Base-by-base conservation (phyloP, 352 stramenopile genomes). In the Pythium oligandrum region DNA sequence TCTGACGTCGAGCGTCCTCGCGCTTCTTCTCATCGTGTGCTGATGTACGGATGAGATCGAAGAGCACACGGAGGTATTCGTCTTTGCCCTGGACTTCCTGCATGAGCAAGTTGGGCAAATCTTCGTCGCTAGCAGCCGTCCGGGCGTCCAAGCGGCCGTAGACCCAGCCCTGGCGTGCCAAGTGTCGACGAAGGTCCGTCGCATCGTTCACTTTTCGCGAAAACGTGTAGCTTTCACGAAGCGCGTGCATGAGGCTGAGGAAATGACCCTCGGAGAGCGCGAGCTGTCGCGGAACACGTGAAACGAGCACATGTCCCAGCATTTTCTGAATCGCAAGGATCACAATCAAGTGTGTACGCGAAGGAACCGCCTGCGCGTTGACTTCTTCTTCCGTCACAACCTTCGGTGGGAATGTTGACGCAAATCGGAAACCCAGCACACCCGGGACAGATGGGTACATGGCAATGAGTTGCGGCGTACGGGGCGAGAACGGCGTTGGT, bases 51-150 rank as follows among this genome's bases (percentile, higher is more conserved):
- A 89, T 72, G 32, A 81, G 58, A 35, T 70, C 55, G 9, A 87
- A 81, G 6, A 91, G 54, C 32, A 91, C 78, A 30, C 86, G 82
- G 1, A 88, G 50, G 51, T 88, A 93, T 59, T 86, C 76, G 6
- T 79, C 70, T 59, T 90, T 93, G 40, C 83, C 83, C 31, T 84
- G 44, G 7, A 93, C 75, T 71, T 93, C 83, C 34, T 93, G 83
- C 4, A 71, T 68, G 38, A 93, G 40, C 48, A 93, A 56, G 52
- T 80, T 89, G 0, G 82, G 79, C 30, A 89, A 54, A 31, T 87
- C 75, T n/a, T 67, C 59, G 32, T 61, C 57, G 1, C 58, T 57
- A 4, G 53, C 52, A 11, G 53, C 54, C 30, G 68, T 30, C 53
- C 70, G 46, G 56, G 61, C 38, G 51, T 73, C 62, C 60, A 74